phyloP scores from a whole-genome alignment of 1,284 basidiomycete species.

The Cryptococcus sp. region DNA sequence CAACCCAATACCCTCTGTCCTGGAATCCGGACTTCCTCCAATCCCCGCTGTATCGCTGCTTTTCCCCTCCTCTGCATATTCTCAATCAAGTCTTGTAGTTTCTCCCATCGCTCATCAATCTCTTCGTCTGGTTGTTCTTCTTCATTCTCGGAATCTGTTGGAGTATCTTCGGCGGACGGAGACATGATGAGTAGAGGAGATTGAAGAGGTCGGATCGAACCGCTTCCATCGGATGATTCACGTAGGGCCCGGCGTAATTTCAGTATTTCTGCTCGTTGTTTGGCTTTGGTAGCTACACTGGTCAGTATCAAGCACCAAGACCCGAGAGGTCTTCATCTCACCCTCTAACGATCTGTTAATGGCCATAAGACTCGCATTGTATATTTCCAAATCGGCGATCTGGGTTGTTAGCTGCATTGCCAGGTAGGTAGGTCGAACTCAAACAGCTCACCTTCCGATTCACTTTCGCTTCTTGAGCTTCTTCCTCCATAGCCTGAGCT shows the following conservation, averaged over 20 bases:
- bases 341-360: conserved; percentile 45
- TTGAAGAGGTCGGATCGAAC: background rate
- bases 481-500: conserved; percentile 5
- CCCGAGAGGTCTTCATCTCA: conserved; percentile 7
- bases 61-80: conserved; percentile 30
- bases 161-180: background rate
- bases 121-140: conserved; percentile 26
- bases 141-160: conserved; percentile 5
- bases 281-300: conserved; percentile 31
- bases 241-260: conserved; percentile 36
- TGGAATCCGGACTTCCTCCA: conserved; percentile 21
- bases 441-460: conserved; percentile 34
- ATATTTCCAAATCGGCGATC: conserved; percentile 46
- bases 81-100: conserved; percentile 25
- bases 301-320: background rate
- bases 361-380: conserved; percentile 40
- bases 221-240: conserved; percentile 20
- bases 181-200: conserved; percentile 5
- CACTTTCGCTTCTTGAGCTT: conserved; percentile 31
- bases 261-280: conserved; percentile 40
- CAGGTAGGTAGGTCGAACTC: background rate
- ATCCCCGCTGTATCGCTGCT: conserved; percentile 22
- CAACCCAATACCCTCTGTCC: conserved; percentile 30
- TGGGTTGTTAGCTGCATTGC: conserved; percentile 7
- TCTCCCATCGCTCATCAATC: conserved; percentile 39